Percentiles rank a stretch among this genome's conserved stretches.
These are phyloP conservation scores for Trichoderma oligosporum DNA, from an alignment of 2,329 filamentous ascomycete genomes.

Conservation along the genomic window DNA sequence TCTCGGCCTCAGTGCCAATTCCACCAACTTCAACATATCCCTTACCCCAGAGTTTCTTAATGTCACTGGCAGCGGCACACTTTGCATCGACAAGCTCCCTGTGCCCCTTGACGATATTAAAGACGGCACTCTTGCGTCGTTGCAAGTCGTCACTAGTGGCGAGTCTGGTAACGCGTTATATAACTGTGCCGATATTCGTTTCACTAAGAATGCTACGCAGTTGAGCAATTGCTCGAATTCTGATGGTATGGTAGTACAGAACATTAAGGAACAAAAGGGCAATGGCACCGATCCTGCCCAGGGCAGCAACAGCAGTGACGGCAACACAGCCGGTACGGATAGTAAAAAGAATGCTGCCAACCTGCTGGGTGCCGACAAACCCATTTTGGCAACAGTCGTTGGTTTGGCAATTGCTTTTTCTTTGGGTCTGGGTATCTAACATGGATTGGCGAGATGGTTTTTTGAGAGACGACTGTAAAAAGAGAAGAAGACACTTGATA, in stretches of 20 bases:
- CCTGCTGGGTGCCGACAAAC: constrained; percentile 25
- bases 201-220: constrained; percentile 50
- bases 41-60: constrained; percentile 58
- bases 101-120: constrained; percentile 49
- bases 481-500: background rate
- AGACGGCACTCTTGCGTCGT: constrained; percentile 60
- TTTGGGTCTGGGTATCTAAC: constrained; percentile 36
- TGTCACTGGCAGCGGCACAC: constrained; percentile 57
- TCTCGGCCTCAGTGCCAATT: constrained; percentile 47
- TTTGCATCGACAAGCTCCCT: constrained; percentile 60
- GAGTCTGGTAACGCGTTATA: constrained; percentile 60
- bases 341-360: constrained; percentile 26
- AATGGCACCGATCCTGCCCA: background rate
- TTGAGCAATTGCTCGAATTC: constrained; percentile 36
- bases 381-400: constrained; percentile 34
- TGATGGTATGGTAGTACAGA: constrained; percentile 42
- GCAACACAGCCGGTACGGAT: constrained; percentile 16
- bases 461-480: background rate
- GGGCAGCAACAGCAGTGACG: background rate
- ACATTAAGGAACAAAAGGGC: constrained; percentile 31
- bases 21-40: constrained; percentile 65
- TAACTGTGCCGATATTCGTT: constrained; percentile 72
- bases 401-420: constrained; percentile 39
- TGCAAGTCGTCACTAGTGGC: constrained; percentile 66
- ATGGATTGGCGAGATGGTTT: background rate